phyloP scores from a whole-genome alignment of 768 basidiomycete species.

The Amanita molliuscula region DNA sequence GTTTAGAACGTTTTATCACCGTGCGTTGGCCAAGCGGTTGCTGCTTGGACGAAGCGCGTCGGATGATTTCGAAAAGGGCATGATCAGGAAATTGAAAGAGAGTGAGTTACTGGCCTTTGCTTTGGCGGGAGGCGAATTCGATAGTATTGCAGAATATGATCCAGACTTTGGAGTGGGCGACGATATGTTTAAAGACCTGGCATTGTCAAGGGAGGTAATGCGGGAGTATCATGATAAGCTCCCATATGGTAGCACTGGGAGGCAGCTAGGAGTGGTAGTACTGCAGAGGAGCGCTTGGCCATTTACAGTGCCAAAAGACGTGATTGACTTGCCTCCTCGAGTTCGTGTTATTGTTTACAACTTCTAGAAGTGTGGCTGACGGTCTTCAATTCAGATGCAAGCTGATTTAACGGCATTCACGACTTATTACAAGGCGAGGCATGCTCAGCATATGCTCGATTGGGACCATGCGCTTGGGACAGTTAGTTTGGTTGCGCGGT shows the following conservation, averaged over 20 bases:
- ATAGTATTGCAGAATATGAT: constrained; percentile 61
- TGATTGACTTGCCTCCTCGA: constrained; percentile 40
- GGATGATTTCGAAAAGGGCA: constrained; percentile 76
- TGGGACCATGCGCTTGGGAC: constrained; percentile 89
- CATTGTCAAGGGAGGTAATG: constrained; percentile 66
- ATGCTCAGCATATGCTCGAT: constrained; percentile 63
- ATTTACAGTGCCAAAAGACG: constrained; percentile 42
- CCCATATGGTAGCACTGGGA: constrained; percentile 23
- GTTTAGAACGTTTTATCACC: constrained; percentile 87
- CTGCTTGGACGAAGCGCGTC: constrained; percentile 79
- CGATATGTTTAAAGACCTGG: constrained; percentile 90
- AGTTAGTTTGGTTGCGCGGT: constrained; percentile 62
- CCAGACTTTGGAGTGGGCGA: constrained; percentile 92
- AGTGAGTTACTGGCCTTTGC: constrained; percentile 23
- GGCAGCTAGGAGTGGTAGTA: constrained; percentile 64
- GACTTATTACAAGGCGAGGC: constrained; percentile 68
- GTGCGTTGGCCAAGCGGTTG: constrained; percentile 78
- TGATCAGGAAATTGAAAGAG: constrained; percentile 81
- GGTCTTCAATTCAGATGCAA: constrained; percentile 51
- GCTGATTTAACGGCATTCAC: constrained; percentile 51
- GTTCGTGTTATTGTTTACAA: constrained; percentile 19
- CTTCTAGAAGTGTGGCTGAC: constrained; percentile 7
- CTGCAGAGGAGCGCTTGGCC: constrained; percentile 90
- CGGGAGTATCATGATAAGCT: constrained; percentile 48
- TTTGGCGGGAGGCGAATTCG: neutral